These are phyloP conservation scores for Westerdykella sp. DNA, from an alignment of 2,329 filamentous ascomycete genomes.

Conservation along the genomic window DNA sequence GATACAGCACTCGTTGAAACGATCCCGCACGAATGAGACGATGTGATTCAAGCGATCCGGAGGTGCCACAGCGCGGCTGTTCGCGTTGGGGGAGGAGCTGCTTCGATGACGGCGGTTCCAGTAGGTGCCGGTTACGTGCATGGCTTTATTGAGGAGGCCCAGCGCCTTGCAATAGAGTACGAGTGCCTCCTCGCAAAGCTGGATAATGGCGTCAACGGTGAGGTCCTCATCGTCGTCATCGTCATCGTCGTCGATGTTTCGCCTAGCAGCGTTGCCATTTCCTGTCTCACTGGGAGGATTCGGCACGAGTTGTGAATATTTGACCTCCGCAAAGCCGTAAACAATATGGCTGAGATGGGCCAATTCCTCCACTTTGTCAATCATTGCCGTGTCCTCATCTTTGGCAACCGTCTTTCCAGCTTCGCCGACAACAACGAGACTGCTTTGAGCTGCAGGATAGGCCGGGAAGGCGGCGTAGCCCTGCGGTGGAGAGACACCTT, in stretches of 20 bases:
- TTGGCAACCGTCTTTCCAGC: constrained; percentile 55
- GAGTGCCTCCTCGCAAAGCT: constrained; percentile 86
- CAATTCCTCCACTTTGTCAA: constrained; percentile 81
- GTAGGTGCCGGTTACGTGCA: constrained; percentile 91
- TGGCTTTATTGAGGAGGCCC: constrained; percentile 81
- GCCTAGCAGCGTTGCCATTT: constrained; percentile 43
- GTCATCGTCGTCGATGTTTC: constrained; percentile 43
- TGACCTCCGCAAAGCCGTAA: constrained; percentile 96
- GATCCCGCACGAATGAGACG: constrained; percentile 87
- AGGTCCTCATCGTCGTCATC: constrained; percentile 67
- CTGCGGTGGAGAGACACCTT: constrained; percentile 64
- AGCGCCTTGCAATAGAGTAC: constrained; percentile 95
- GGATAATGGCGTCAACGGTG: constrained; percentile 77
- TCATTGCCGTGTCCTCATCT: constrained; percentile 74
- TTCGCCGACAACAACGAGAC: constrained; percentile 58
- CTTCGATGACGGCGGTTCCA: constrained; percentile 74
- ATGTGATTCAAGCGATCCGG: constrained; percentile 78
- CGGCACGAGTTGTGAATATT: constrained; percentile 94
- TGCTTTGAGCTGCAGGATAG: constrained; percentile 69
- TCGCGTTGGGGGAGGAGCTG: constrained; percentile 46
- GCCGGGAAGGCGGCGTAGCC: constrained; percentile 76
- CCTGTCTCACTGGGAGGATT: constrained; percentile 69
- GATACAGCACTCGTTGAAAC: constrained; percentile 95
- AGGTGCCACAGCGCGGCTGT: constrained; percentile 36
- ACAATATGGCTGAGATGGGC: constrained; percentile 93